These are phyloP conservation scores for Fusarium transvaalense DNA, from an alignment of 2,329 filamentous ascomycete species.

Conservation along the genomic window DNA sequence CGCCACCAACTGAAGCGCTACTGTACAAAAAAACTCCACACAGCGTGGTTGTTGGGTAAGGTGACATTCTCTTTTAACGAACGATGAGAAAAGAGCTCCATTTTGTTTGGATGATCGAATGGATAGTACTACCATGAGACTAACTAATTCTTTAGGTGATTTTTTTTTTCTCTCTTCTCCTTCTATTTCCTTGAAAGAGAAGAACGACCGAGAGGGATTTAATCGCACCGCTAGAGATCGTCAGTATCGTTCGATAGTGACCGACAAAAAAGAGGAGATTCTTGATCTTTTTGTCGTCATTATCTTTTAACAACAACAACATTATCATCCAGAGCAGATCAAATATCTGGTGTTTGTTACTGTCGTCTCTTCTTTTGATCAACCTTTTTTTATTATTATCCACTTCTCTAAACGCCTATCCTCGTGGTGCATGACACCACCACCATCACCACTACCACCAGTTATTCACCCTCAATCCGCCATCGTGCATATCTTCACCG, in stretches of 20 bases:
- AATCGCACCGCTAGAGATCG: constrained; percentile 28
- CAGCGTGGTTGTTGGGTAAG: constrained; percentile 30
- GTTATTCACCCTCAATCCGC: constrained; percentile 3
- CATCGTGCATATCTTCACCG: constrained; percentile 43
- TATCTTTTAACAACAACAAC: not conserved
- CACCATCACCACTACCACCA: constrained; percentile 1
- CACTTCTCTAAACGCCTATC: constrained; percentile 38
- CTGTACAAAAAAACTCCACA: constrained; percentile 7
- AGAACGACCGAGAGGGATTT: constrained; percentile 11
- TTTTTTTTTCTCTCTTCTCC: too few relatives aligned
- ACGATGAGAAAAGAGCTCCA: not conserved
- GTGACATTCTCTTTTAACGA: constrained; percentile 18
- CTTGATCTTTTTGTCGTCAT: not conserved
- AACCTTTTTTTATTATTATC: not conserved
- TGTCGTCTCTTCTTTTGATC: not conserved
- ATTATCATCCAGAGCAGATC: not conserved
- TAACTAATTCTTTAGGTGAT: constrained; percentile 15
- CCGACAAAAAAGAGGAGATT: not conserved
- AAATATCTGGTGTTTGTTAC: constrained; percentile 22
- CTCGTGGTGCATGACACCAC: constrained; percentile 47
- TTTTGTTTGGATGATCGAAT: constrained; percentile 9
- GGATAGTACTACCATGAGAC: not conserved
- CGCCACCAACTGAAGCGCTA: constrained; percentile 8
- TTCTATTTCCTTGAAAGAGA: too few relatives aligned
- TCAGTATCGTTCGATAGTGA: constrained; percentile 22